phyloP scores from a whole-genome alignment of 1,284 basidiomycete species.

The Microbotryomycetes sp. region DNA sequence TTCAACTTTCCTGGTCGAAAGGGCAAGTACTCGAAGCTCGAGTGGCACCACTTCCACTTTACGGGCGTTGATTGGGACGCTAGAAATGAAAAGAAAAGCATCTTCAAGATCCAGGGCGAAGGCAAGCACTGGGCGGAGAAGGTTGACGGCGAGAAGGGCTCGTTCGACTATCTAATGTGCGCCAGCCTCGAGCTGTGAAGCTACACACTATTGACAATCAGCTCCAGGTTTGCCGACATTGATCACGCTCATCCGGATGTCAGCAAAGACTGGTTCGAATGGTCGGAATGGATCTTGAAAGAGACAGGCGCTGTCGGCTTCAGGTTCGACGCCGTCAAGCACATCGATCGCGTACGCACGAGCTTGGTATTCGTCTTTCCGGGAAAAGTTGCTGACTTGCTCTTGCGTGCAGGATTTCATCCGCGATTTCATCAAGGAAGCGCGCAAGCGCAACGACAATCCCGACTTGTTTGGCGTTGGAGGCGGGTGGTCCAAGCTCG shows the following conservation, averaged over 20 bases:
- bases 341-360: slow-evolving; percentile 31
- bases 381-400: no score
- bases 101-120: slow-evolving; percentile 48
- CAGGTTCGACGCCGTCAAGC: slow-evolving; percentile 61
- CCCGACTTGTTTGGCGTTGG: slow-evolving; percentile 48
- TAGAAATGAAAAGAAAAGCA: slow-evolving; percentile 47
- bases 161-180: slow-evolving; percentile 39
- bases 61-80: slow-evolving; percentile 81
- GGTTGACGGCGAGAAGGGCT: slow-evolving; percentile 45
- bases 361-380: slow-evolving; percentile 43
- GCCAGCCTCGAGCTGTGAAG: no score
- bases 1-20: slow-evolving; percentile 74
- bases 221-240: slow-evolving; percentile 44
- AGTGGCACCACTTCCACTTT: slow-evolving; percentile 43
- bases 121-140: slow-evolving; percentile 47
- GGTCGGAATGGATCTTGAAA: slow-evolving; percentile 55
- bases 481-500: slow-evolving; percentile 34
- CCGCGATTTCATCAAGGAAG: slow-evolving; percentile 49
- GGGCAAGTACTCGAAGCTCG: slow-evolving; percentile 53
- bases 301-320: slow-evolving; percentile 74
- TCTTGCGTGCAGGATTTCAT: slow-evolving; percentile 43
- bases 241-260: slow-evolving; percentile 80
- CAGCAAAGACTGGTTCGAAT: slow-evolving; percentile 44
- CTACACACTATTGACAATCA: slow-evolving; percentile 43
- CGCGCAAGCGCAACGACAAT: slow-evolving; percentile 46